Evolutionary conservation across 805 yeast species (phyloP).

Genomic region (Saccharomycopsis amapae): DNA sequence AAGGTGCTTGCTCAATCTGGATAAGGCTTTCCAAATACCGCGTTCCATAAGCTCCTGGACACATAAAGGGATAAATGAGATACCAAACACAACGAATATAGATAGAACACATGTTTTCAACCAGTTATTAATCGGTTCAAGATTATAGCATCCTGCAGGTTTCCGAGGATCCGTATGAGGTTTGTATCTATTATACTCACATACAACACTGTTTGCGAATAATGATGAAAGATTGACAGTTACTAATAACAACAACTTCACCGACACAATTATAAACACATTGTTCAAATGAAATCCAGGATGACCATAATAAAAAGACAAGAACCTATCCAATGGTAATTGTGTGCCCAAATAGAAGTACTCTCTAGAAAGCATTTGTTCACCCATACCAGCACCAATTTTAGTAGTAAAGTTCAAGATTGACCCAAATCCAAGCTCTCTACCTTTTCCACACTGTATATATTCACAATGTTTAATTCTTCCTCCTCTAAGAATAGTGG

Average conservation of each 20-base stretch:
- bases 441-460: slow-evolving; percentile 79
- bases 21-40: slow-evolving; percentile 63
- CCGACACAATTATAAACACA: slow-evolving; percentile 62
- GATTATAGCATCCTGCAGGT: slow-evolving; percentile 67
- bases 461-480: slow-evolving; percentile 78
- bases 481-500: slow-evolving; percentile 73
- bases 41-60: slow-evolving; percentile 74
- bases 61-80: slow-evolving; percentile 66
- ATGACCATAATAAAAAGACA: slow-evolving; percentile 78
- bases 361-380: slow-evolving; percentile 76
- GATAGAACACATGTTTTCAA: slow-evolving; percentile 65
- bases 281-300: slow-evolving; percentile 83
- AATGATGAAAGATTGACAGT: slow-evolving; percentile 56
- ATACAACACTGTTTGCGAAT: slow-evolving; percentile 52
- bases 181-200: slow-evolving; percentile 49
- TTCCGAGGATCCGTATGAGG: slow-evolving; percentile 55
- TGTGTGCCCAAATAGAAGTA: slow-evolving; percentile 74
- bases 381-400: slow-evolving; percentile 90
- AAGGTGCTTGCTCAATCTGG: slow-evolving; percentile 59
- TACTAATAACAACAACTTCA: slow-evolving; percentile 54
- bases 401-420: slow-evolving; percentile 76
- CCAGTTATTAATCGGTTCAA: slow-evolving; percentile 70
- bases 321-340: slow-evolving; percentile 67
- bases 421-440: slow-evolving; percentile 80
- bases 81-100: slow-evolving; percentile 64